Base-by-base conservation (phyloP, 2,329 filamentous ascomycete genomes). In the Colletotrichum cuscutae region DNA sequence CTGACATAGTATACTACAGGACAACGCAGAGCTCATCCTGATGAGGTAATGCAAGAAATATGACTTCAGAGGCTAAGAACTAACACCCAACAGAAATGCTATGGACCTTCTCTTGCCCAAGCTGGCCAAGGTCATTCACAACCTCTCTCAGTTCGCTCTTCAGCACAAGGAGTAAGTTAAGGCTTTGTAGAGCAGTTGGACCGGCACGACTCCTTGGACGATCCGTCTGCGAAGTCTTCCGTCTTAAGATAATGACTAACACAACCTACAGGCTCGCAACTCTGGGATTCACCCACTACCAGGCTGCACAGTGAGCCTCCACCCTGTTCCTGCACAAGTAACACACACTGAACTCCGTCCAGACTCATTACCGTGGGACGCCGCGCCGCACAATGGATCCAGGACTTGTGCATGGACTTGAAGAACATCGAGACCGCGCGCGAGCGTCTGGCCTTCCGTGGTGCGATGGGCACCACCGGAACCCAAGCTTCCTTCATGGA, bases 21-120 rank as follows among this genome's bases (percentile, higher is more conserved):
- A 95, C 79, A 95, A 95, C 75, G 88, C 92, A 2, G 94, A 96
- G 77, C 84, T 96, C 46, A 94, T 97, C 75, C 90, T 97, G 78
- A 89, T 95, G 78, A 86, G 91, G 28, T 54, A 12, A 49, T 19
- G 15, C 19, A 19, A 7, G 52, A 54, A 54, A 54, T 9, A 5
- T 13, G 52, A 26, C n/a, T 54, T 49, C 15, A 26, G 90, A 95
- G 73, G 57, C 35, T n/a, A 12, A 30, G 15, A 11, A 59, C 57
- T 30, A 59, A 59, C 5, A 26, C 24, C 22, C 8, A 11, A 22
- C 22, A 54, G 52, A 19, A 78, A 84, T 37, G 95, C 90, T 6
- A 84, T 97, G 69, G 90, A 96, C 76, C 84, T 97, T n/a, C 81
- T 97, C 4, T 85, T 93, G 9, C 90, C 90, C 46, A 97, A 95